Base-by-base conservation (phyloP, 805 yeast genomes). In the Pichia exigua region DNA sequence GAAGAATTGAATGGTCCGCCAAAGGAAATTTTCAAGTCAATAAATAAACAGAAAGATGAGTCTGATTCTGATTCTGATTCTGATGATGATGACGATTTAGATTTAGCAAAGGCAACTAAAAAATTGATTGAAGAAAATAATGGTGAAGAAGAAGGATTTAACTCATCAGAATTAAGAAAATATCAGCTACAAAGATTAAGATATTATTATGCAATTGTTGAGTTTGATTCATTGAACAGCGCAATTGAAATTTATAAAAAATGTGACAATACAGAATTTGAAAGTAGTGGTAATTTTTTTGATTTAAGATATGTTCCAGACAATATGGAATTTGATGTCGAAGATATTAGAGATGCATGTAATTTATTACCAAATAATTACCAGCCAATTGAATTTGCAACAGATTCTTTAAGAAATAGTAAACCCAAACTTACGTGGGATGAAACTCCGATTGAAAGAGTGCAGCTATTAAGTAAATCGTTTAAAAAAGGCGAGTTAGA, bases 351-450 rank as follows among this genome's bases (percentile, higher is more conserved):
- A 59, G 98, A 94, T 61, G 64, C 66, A 32, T 88, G 97, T 69
- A 69, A 72, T 22, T 78, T 79, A 55, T 71, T 90, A 10, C 96
- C 98, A 8, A 69, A 81, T 2, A 79, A 78, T 46, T 94, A 94
- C 68, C 83, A 81, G 58, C 99, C 99, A 20, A 74, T 74, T 49
- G 65, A 70, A 22, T 94, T 94, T 67, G 87, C 87, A 30, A 94
- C 99, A 4, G 97, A 88, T 69, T 99, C 99, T 0, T 74, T 94
- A 54, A 97, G 94, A 65, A 96, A 90, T 64, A 91, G 98, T 17
- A 94, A 91, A 62, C 99, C 94, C 47, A 91, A 88, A 66, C 75
- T 94, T 58, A 91, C 98, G 0, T 94, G 99, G 99, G 99, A 94
- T 68, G 98, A 92, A 70, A 95, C 98, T 0, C 98, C 99, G 8